Evolutionary conservation across 2,329 filamentous ascomycete genomes (phyloP).

Genomic region (Pseudocercospora macadamiae): DNA sequence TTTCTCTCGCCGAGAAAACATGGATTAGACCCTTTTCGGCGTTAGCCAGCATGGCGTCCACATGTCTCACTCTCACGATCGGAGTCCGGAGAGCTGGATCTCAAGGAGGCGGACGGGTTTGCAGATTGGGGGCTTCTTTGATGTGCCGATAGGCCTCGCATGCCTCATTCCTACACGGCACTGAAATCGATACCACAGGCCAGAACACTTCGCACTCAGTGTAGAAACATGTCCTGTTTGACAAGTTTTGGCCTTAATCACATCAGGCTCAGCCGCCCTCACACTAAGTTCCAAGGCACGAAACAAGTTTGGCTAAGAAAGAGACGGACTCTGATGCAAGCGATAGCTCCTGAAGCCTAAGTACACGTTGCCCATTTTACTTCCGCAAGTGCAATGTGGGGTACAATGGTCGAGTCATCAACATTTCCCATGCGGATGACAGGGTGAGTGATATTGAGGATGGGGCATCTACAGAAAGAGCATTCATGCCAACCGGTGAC

Average conservation of each 20-base stretch:
- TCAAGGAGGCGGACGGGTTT: not conserved
- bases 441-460: no score
- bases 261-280: no score
- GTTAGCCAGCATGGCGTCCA: not conserved
- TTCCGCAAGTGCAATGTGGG: not conserved
- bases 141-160: not conserved
- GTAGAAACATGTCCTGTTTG: not conserved
- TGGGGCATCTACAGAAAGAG: no score
- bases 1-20: not conserved
- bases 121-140: not conserved
- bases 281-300: not conserved
- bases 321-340: not conserved
- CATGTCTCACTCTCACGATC: not conserved
- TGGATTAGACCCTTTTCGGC: not conserved
- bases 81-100: not conserved
- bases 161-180: no score
- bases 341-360: slow-evolving; percentile 1
- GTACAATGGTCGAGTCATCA: not conserved
- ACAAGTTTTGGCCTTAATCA: no score
- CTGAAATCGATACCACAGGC: no score
- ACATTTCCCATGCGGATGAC: not conserved
- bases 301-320: not conserved
- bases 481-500: no score
- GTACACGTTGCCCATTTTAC: not conserved
- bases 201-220: no score